Percentiles rank a stretch among this genome's conserved stretches.
phyloP scores from a whole-genome alignment of 306 rosid genomes.

The Lathyrus tuberosus region DNA sequence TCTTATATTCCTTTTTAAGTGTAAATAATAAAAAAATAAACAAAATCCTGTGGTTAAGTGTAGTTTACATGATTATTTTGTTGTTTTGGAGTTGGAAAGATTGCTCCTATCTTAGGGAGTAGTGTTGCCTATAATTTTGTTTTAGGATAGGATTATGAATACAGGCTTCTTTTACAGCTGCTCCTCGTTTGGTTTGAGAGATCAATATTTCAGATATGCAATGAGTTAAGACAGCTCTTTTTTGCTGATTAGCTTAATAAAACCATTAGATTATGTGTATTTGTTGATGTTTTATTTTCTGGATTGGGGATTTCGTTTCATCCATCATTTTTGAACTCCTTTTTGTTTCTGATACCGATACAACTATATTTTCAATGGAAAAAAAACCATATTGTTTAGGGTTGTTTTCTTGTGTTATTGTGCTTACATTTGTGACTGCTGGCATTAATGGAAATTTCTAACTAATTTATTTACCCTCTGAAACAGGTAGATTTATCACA shows the following conservation, averaged over 20 bases:
- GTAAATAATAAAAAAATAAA: neutral
- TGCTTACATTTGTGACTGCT: constrained; percentile 2
- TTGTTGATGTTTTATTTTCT: constrained; percentile 16
- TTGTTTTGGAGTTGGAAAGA: neutral
- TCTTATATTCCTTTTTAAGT: neutral
- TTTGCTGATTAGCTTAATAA: neutral
- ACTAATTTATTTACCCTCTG: constrained; percentile 4
- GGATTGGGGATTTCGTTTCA: neutral
- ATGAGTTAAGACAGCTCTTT: neutral
- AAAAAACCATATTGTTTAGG: constrained; percentile 4
- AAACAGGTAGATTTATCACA: constrained; percentile 89
- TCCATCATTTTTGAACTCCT: neutral
- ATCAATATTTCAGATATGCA: neutral
- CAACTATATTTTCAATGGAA: neutral
- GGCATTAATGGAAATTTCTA: neutral
- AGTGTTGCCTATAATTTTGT: too few relatives aligned
- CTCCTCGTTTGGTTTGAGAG: neutral
- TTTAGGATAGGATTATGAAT: neutral
- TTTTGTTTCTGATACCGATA: constrained; percentile 7
- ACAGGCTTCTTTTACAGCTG: neutral
- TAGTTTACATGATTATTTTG: neutral
- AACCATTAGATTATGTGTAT: neutral
- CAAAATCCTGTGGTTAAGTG: neutral
- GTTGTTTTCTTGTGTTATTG: constrained; percentile 1
- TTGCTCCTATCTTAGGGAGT: constrained; percentile 5